A percentile compares a stretch with the other conserved stretches of the same genome.
Conservation (phyloP, 2,329 filamentous ascomycete genomes). For the Ascosphaera pollenicola region DNA sequence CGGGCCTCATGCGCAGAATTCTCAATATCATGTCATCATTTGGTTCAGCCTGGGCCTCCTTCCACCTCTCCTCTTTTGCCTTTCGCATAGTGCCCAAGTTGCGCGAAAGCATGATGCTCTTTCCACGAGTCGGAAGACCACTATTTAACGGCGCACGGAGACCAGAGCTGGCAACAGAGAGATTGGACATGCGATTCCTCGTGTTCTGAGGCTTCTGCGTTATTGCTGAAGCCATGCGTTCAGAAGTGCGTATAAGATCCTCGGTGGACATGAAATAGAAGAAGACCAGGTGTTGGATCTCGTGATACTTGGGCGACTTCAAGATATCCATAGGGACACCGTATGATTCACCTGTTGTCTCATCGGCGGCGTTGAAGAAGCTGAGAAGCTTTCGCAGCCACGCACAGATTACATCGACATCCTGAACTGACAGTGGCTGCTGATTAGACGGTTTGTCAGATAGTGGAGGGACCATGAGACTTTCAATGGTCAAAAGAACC, state of each 20-base stretch:
- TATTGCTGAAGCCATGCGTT: constrained; percentile 81
- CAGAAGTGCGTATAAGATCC: constrained; percentile 80
- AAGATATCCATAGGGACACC: constrained; percentile 80
- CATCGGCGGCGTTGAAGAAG: constrained; percentile 88
- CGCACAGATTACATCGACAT: constrained; percentile 84
- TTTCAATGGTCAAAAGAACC: constrained; percentile 76
- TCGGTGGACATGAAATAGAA: constrained; percentile 94
- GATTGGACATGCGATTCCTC: constrained; percentile 48
- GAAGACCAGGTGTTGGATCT: constrained; percentile 89
- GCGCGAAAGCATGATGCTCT: constrained; percentile 75
- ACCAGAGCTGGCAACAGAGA: constrained; percentile 23
- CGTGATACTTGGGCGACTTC: constrained; percentile 95
- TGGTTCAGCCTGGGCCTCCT: constrained; percentile 86
- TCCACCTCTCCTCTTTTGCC: constrained; percentile 86
- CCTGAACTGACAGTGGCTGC: constrained; percentile 59
- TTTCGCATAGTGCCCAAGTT: constrained; percentile 93
- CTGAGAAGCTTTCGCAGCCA: constrained; percentile 81
- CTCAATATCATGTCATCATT: constrained; percentile 96
- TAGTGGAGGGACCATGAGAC: constrained; percentile 71
- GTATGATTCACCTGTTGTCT: constrained; percentile 58
- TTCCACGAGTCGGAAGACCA: constrained; percentile 24
- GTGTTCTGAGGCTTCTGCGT: constrained; percentile 51
- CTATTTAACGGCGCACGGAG: constrained; percentile 29
- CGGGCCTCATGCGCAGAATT: constrained; percentile 83
- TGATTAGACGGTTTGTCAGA: constrained; percentile 87